Percentiles rank a stretch among this genome's conserved stretches.
Conservation (phyloP, 106 monocot species). For the Phalaenopsis equestris region DNA sequence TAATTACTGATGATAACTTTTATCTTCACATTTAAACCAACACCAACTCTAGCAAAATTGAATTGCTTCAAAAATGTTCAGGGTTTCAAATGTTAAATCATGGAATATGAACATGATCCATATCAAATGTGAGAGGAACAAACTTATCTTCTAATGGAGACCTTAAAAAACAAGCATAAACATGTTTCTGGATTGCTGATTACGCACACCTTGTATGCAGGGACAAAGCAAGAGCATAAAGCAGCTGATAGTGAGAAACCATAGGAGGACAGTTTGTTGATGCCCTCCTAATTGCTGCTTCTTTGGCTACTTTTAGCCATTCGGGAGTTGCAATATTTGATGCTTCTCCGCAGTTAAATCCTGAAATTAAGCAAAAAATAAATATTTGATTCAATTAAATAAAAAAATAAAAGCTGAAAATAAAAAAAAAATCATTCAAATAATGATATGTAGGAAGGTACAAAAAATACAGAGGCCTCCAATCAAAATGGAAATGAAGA, state of each 20-base stretch:
- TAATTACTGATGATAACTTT: background rate
- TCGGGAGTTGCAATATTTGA: conserved; percentile 29
- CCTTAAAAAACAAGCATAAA: background rate
- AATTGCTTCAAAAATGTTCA: background rate
- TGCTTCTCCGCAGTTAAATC: conserved; percentile 47
- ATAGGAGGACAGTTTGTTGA: conserved; percentile 76
- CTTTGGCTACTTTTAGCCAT: conserved; percentile 77
- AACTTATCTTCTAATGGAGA: background rate
- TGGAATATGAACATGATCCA: background rate
- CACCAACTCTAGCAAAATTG: background rate
- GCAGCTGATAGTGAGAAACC: conserved; percentile 72
- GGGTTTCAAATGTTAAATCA: background rate
- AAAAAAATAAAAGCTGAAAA: background rate
- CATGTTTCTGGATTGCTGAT: background rate
- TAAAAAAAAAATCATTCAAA: background rate
- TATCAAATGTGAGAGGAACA: background rate
- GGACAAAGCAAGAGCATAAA: conserved; percentile 54
- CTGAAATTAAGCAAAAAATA: conserved; percentile 17
- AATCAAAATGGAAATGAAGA: background rate
- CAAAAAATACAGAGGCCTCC: background rate
- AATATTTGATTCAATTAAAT: background rate
- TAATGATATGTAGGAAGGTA: background rate
- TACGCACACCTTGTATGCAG: conserved; percentile 46
- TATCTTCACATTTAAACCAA: background rate
- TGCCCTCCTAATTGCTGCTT: conserved; percentile 78